These are phyloP conservation scores for Helicostylum pulchrum DNA, from an alignment of 192 early-diverging fungal genomes.

Conservation along the genomic window DNA sequence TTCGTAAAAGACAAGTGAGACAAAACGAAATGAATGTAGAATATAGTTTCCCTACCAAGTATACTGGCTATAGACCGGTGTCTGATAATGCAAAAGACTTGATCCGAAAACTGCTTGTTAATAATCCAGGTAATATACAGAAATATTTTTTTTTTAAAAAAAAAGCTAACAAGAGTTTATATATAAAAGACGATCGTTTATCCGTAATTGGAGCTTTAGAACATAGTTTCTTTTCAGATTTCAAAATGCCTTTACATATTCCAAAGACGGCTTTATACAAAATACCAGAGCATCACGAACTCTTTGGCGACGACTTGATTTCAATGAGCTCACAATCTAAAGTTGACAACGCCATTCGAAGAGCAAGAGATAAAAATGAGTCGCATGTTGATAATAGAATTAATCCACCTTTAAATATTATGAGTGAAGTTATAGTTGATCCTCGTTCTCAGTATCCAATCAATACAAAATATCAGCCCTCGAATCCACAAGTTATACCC, in stretches of 20 bases:
- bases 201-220: not conserved
- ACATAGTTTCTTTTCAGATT: not conserved
- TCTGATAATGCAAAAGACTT: slow-evolving; percentile 64
- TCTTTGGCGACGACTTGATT: not conserved
- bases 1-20: slow-evolving; percentile 55
- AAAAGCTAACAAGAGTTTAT: not conserved
- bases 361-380: not conserved
- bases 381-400: not conserved
- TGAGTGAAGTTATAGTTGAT: not conserved
- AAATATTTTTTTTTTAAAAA: not conserved
- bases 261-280: not conserved
- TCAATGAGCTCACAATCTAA: not conserved
- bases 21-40: slow-evolving; percentile 41
- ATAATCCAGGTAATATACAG: slow-evolving; percentile 49
- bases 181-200: not conserved
- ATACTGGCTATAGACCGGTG: slow-evolving; percentile 31
- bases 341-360: not conserved
- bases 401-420: not conserved
- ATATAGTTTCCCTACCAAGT: slow-evolving; percentile 70
- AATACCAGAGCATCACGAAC: not conserved
- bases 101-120: slow-evolving; percentile 65
- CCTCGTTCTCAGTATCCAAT: not conserved
- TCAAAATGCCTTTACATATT: slow-evolving; percentile 8
- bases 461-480: not conserved
- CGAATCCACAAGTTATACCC: too few species aligned